These are phyloP conservation scores for Pilasporangium apinafurcum DNA, from an alignment of 352 stramenopile species.

Conservation along the genomic window DNA sequence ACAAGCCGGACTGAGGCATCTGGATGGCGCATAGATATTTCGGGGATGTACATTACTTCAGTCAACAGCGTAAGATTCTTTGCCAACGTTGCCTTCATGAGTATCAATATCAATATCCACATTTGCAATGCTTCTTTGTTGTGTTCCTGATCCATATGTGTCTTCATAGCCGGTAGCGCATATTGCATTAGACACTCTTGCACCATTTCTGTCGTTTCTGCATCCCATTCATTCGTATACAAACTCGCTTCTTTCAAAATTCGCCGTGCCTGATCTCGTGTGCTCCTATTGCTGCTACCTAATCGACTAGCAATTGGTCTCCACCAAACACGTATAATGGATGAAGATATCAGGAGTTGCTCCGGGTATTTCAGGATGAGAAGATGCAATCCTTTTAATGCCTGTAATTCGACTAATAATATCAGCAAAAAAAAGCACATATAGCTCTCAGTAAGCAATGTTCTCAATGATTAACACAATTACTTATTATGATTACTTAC, in stretches of 20 bases:
- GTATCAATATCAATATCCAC: conserved; percentile 47
- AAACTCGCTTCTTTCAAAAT: conserved; percentile 40
- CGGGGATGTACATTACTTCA: conserved; percentile 43
- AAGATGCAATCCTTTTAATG: conserved; percentile 49
- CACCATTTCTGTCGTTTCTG: conserved; percentile 18
- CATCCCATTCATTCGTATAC: conserved; percentile 22
- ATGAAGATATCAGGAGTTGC: conserved; percentile 14
- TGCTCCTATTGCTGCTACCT: conserved; percentile 35
- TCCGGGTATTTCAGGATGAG: conserved; percentile 45
- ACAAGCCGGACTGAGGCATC: conserved; percentile 41
- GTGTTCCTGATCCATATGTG: conserved; percentile 29
- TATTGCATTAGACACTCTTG: conserved; percentile 42
- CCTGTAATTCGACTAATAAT: conserved; percentile 35
- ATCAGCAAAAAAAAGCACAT: background rate
- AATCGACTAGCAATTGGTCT: conserved; percentile 47
- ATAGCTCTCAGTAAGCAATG: conserved; percentile 1
- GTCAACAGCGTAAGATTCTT: conserved; percentile 40
- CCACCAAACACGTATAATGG: conserved; percentile 38
- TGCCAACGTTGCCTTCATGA: conserved; percentile 33
- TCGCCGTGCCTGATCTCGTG: conserved; percentile 33
- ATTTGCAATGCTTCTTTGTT: conserved; percentile 38
- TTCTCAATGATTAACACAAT: background rate
- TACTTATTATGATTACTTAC: conserved; percentile 18
- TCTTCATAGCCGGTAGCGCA: conserved; percentile 46
- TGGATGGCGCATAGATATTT: conserved; percentile 38